Percentiles rank a stretch among this genome's conserved stretches.
Evolutionary conservation across 2,329 filamentous ascomycete genomes (phyloP).

Genomic region (Plenodomus lindquistii): DNA sequence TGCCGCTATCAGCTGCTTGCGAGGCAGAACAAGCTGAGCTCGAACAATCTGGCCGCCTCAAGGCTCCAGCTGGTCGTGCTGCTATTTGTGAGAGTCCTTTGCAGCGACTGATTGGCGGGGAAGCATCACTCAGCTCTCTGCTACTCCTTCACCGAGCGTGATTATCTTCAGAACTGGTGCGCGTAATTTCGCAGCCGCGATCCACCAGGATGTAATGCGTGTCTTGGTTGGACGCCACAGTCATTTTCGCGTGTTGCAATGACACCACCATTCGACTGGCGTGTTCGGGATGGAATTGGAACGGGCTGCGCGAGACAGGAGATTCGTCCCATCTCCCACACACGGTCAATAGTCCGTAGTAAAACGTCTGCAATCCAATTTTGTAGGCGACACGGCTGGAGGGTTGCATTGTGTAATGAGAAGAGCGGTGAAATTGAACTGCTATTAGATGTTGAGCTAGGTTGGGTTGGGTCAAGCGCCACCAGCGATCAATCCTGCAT

Average conservation of each 20-base stretch:
- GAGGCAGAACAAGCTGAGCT: too few relatives aligned
- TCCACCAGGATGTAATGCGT: slow-evolving; percentile 10
- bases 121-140: too few relatives aligned
- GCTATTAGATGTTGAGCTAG: neutral
- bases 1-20: neutral
- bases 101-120: too few relatives aligned
- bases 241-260: slow-evolving; percentile 12
- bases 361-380: neutral
- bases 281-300: slow-evolving; percentile 13
- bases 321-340: slow-evolving; percentile 7
- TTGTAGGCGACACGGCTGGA: neutral
- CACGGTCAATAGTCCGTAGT: slow-evolving; percentile 5
- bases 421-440: neutral
- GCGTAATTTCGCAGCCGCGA: slow-evolving; percentile 21
- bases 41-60: too few relatives aligned
- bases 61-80: too few relatives aligned
- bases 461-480: too few relatives aligned
- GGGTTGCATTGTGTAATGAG: neutral
- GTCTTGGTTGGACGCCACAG: slow-evolving; percentile 19
- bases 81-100: too few relatives aligned
- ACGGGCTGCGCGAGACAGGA: slow-evolving; percentile 20
- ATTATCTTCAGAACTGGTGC: neutral
- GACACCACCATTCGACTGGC: slow-evolving; percentile 8
- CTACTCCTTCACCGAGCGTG: too few relatives aligned
- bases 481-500: too few relatives aligned